A percentile compares a stretch with the other conserved stretches of the same genome.
Conservation (phyloP, 2,329 filamentous ascomycete genomes). For the Verticillium dahliae region DNA sequence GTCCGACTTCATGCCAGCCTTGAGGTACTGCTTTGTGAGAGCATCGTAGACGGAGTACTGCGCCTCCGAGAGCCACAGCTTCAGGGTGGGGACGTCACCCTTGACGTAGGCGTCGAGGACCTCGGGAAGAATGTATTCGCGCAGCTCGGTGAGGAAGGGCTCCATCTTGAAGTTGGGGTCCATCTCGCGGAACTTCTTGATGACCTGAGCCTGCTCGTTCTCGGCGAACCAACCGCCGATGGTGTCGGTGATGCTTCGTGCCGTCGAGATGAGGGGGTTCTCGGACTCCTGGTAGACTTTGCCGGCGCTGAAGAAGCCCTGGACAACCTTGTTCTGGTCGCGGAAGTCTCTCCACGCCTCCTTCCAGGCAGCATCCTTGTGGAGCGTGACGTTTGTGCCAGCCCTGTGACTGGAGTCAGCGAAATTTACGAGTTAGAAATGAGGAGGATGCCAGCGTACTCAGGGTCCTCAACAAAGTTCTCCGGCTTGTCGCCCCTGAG, state of each 20-base stretch:
- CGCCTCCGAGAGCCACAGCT: constrained; percentile 91
- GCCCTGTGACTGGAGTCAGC: constrained; percentile 49
- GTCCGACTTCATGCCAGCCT: constrained; percentile 87
- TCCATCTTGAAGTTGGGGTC: constrained; percentile 93
- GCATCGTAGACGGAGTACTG: constrained; percentile 96
- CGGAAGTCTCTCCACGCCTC: constrained; percentile 97
- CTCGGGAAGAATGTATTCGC: constrained; percentile 96
- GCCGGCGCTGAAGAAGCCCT: constrained; percentile 81
- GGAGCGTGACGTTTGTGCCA: constrained; percentile 86
- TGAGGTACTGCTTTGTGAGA: constrained; percentile 93
- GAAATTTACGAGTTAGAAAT: constrained; percentile 20
- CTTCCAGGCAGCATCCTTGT: constrained; percentile 97
- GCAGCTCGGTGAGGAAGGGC: constrained; percentile 88
- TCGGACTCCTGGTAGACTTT: constrained; percentile 91
- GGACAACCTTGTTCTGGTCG: constrained; percentile 81
- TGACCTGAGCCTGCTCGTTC: constrained; percentile 95
- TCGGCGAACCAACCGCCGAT: constrained; percentile 96
- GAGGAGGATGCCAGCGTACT: constrained; percentile 52
- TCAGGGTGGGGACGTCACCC: constrained; percentile 83
- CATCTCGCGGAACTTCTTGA: constrained; percentile 96
- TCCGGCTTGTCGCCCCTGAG: constrained; percentile 42
- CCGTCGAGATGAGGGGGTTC: constrained; percentile 89
- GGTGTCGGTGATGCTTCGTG: constrained; percentile 86
- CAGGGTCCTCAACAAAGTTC: constrained; percentile 72
- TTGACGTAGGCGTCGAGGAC: constrained; percentile 98